Conservation (phyloP, 192 early-diverging fungal species). For the Dissophora globulifera region DNA sequence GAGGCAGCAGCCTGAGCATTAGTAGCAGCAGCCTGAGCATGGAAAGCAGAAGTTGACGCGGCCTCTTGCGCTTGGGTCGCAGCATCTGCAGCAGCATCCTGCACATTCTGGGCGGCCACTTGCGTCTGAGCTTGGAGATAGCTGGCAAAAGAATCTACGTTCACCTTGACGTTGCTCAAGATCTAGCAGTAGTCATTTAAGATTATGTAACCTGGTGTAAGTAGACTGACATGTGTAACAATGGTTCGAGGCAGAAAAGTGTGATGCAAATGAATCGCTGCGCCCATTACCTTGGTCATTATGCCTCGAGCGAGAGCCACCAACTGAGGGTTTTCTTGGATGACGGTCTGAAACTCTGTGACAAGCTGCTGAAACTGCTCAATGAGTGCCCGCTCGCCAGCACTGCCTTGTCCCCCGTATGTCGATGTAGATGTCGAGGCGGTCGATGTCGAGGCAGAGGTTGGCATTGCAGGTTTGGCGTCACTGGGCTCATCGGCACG, state of each 20-base stretch:
- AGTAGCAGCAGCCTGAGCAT: constrained; percentile 6
- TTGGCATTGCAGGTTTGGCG: not conserved
- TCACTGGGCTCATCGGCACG: not conserved
- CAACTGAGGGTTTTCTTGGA: constrained; percentile 46
- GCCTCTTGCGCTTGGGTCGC: constrained; percentile 22
- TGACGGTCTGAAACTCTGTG: constrained; percentile 48
- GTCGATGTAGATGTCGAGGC: constrained; percentile 37
- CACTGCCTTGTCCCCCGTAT: constrained; percentile 1
- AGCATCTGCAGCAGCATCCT: constrained; percentile 12
- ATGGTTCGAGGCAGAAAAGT: too few relatives aligned
- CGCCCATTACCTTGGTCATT: constrained; percentile 32
- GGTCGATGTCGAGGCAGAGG: constrained; percentile 12
- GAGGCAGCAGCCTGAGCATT: constrained; percentile 4
- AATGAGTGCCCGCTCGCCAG: constrained; percentile 30
- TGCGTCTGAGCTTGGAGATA: constrained; percentile 29
- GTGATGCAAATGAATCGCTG: not conserved
- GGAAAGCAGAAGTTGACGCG: constrained; percentile 1
- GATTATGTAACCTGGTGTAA: too few relatives aligned
- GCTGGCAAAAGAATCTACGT: constrained; percentile 38
- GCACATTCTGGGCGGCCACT: constrained; percentile 25
- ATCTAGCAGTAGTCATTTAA: too few relatives aligned
- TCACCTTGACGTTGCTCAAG: constrained; percentile 42
- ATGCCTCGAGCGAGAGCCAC: constrained; percentile 27
- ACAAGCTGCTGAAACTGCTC: constrained; percentile 47
- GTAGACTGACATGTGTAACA: not conserved